Evolutionary conservation across 2,329 filamentous ascomycete species (phyloP), one percentile per base, ranked within the genome.

Genomic region (Fusarium nanum): DNA sequence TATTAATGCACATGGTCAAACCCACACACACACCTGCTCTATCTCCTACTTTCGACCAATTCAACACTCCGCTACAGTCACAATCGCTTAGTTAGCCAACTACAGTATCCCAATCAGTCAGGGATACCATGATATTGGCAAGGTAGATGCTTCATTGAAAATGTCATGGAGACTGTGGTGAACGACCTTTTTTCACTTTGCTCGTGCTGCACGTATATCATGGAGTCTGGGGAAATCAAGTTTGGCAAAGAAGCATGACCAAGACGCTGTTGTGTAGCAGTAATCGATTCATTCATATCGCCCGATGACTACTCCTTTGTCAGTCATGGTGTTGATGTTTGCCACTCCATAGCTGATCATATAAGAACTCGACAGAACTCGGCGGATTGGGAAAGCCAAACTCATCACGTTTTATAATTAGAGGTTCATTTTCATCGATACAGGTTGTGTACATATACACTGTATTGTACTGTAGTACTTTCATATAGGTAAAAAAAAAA

Each of bases 1-100:
- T 25, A 67, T 66, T 61, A 46, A 66, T 66, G 48, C 63, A 44
- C 40, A 60, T 60, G 45, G 46, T 48, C 46, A 40, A 40, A 47
- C 27, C 34, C 54, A 42, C 32, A 25, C 37, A 47, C 53, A 23
- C 53, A 53, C 56, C 18, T 61, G 14, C 46, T 57, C n/a, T n/a
- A 23, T 28, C 47, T 49, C 27, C 44, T 28, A 16, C n/a, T 56
- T 55, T 54, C 14, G 28, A 46, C 27, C n/a, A 45, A 41, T 30
- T 37, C 32, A 49, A 49, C 37, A 20, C 32, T 59, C 48, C n/a
- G 11, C 25, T 30, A 22, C 28, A 34, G 25, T 54, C 48, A 60
- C 60, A 49, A 45, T 49, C 57, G 44, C 60, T 64, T 42, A 62
- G 14, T n/a, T n/a, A 14, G 16, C 40, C 40, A 58, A 52, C 59